phyloP scores from a whole-genome alignment of 1,284 basidiomycete genomes.

The Spongispora temasekensis region DNA sequence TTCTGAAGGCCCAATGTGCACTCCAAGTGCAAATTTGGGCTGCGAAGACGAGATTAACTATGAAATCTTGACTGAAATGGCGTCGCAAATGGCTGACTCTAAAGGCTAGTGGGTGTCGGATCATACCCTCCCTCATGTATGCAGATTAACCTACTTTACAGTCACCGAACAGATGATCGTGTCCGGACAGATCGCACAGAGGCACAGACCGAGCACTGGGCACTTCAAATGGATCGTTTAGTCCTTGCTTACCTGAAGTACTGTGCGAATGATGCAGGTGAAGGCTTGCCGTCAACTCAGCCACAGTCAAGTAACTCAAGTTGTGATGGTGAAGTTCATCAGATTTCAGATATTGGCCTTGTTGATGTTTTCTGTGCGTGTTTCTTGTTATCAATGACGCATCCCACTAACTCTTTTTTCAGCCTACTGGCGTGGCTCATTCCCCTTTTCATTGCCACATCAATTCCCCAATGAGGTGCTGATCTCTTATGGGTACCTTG shows the following conservation, averaged over 20 bases:
- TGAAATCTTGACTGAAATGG: too few species aligned
- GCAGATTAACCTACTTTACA: too few species aligned
- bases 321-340: neutral
- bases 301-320: too few species aligned
- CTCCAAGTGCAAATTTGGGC: too few species aligned
- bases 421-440: too few species aligned
- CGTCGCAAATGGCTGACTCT: too few species aligned
- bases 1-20: neutral
- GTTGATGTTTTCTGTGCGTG: neutral
- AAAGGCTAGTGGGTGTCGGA: too few species aligned
- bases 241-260: neutral
- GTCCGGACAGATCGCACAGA: neutral
- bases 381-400: neutral
- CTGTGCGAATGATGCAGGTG: too few species aligned
- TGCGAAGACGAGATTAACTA: too few species aligned
- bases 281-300: too few species aligned
- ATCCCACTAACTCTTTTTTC: too few species aligned
- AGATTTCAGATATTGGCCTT: neutral
- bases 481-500: neutral
- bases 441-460: neutral
- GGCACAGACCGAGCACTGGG: neutral
- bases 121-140: too few species aligned
- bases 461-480: neutral
- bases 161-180: neutral
- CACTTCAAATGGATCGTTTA: neutral